Evolutionary conservation across 2,329 filamentous ascomycete species (phyloP).

Genomic region (Aschersonia sp.): DNA sequence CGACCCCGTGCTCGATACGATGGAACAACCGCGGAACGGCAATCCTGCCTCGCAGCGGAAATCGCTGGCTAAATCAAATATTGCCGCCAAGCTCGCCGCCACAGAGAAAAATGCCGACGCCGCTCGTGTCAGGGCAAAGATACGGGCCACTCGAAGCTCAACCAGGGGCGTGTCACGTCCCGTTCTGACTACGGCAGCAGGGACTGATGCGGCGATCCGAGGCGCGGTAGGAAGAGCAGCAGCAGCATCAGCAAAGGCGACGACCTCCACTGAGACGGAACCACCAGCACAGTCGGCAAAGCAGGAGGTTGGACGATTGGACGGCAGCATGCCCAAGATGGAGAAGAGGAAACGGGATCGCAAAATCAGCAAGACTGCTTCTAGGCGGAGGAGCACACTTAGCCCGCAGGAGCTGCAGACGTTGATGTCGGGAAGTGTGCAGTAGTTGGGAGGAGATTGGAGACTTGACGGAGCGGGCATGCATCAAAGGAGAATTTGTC

Average conservation of each 20-base stretch:
- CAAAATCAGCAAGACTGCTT: constrained; percentile 39
- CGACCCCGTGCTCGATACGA: too few relatives aligned
- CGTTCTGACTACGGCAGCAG: constrained; percentile 5
- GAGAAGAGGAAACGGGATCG: constrained; percentile 35
- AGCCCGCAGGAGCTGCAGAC: constrained; percentile 61
- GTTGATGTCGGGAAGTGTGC: constrained; percentile 30
- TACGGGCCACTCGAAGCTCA: constrained; percentile 34
- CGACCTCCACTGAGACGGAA: background rate
- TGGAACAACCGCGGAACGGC: background rate
- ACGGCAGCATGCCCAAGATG: constrained; percentile 10
- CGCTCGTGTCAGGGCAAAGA: constrained; percentile 46
- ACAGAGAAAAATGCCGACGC: constrained; percentile 50
- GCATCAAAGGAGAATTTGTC: too few relatives aligned
- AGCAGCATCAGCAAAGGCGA: background rate
- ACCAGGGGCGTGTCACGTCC: constrained; percentile 16
- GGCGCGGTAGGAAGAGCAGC: too few relatives aligned
- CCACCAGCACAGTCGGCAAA: constrained; percentile 19
- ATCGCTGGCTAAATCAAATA: constrained; percentile 44
- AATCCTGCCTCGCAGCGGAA: constrained; percentile 23
- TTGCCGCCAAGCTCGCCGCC: constrained; percentile 48
- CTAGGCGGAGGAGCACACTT: constrained; percentile 57
- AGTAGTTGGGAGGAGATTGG: too few relatives aligned
- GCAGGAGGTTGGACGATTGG: constrained; percentile 3
- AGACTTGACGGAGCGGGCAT: too few relatives aligned
- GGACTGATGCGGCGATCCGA: too few relatives aligned